Base-by-base conservation (phyloP, 768 basidiomycete species). In the Mycena belliarum region DNA sequence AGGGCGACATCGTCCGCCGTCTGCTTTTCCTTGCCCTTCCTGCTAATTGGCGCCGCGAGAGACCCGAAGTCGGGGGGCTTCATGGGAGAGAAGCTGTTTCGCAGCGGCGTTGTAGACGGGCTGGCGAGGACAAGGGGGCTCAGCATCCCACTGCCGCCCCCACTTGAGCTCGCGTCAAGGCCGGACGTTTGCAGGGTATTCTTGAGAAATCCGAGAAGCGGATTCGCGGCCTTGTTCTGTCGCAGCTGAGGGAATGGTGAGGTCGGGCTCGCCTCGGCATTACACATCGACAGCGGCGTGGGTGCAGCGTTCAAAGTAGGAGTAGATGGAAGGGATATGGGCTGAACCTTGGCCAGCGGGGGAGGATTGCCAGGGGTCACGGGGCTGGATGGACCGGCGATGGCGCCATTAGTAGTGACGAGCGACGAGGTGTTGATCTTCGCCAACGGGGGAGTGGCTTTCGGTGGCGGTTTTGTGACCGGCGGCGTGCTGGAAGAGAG, bases 251-350 rank as follows among this genome's bases (percentile, higher is more conserved):
- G 16, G 67, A 64, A 12, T 69, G 72, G 45, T 64, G 63, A 54
- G 59, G 55, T 20, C 35, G 37, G 56, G n/a, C 21, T 52, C 3
- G 21, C 20, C 6, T 4, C 43, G n/a, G 3, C 26, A 24, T 26
- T 16, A 28, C 53, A 12, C 18, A 44, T 6, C 4, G 33, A 15
- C 18, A 12, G 37, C 24, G 50, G 44, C 15, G 45, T 18, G 38
- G 45, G 14, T 6, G 40, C 35, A 32, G 26, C 21, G 10, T 54
- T 59, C 10, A 70, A 64, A 20, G 74, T 75, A 5, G 82, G 80
- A 1, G 81, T 82, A 0, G 76, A 68, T 6, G 80, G 81, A 3
- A 82, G 70, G 8, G 82, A 78, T 33, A 83, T 78, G 7, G 76
- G 79, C 52, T 74, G 72, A 8, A 68, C 68, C 61, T 69, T 76